Conservation (phyloP, 2,329 filamentous ascomycete genomes). For the Neoarthrinium moseri region DNA sequence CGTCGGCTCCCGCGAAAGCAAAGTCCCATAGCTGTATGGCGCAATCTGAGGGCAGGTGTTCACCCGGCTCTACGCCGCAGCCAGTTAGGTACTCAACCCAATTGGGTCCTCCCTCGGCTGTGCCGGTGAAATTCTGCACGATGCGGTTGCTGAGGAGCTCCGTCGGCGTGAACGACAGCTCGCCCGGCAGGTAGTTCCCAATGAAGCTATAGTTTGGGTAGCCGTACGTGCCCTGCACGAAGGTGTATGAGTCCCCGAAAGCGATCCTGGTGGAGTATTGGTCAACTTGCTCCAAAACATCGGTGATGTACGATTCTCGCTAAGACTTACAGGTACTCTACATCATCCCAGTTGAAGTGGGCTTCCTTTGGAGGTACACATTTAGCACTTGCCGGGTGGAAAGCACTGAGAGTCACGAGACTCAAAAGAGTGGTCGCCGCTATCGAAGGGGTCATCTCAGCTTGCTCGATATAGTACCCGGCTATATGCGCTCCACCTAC, state of each 20-base stretch:
- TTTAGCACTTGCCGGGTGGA: background rate
- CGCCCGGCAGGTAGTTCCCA: constrained; percentile 34
- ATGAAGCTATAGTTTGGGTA: constrained; percentile 49
- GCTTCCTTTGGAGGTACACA: background rate
- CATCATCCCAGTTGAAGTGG: background rate
- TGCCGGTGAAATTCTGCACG: constrained; percentile 42
- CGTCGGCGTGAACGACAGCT: constrained; percentile 37
- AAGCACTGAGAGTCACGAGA: background rate
- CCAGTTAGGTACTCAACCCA: constrained; percentile 52
- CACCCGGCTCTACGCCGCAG: constrained; percentile 42
- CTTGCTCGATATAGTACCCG: too few relatives aligned
- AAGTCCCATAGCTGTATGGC: constrained; percentile 52
- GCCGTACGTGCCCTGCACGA: constrained; percentile 46
- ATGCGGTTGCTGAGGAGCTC: constrained; percentile 42
- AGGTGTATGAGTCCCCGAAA: constrained; percentile 46
- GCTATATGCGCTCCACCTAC: background rate
- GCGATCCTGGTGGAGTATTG: constrained; percentile 27
- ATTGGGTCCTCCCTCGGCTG: constrained; percentile 50
- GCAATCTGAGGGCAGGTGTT: constrained; percentile 40
- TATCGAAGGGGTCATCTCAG: background rate
- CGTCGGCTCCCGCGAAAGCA: constrained; percentile 51
- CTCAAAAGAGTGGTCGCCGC: too few relatives aligned
- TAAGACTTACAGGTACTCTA: constrained; percentile 3
- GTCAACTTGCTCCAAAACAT: background rate
- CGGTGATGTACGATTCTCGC: background rate